Conservation (phyloP, 352 stramenopile species). For the Phytopythium boreale region DNA sequence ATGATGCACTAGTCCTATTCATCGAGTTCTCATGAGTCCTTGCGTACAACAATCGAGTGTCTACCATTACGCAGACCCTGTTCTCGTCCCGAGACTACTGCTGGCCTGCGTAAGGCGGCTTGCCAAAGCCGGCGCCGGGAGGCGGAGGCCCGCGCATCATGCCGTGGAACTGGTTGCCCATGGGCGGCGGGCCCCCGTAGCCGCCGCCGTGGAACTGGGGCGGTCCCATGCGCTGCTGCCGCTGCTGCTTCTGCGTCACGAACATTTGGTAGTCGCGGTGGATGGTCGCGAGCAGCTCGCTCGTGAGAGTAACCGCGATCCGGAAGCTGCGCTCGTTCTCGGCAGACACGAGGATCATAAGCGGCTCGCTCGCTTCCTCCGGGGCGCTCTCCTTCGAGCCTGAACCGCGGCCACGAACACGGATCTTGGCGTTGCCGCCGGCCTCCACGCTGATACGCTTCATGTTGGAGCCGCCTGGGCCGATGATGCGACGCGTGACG, state of each 20-base stretch:
- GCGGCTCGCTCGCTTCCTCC: conserved; percentile 72
- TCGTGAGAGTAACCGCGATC: conserved; percentile 66
- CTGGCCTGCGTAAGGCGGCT: background rate
- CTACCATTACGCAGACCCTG: background rate
- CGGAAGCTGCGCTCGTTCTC: conserved; percentile 85
- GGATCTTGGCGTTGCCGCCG: conserved; percentile 78
- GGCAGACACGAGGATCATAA: conserved; percentile 82
- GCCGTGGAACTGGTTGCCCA: background rate
- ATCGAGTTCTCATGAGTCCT: background rate
- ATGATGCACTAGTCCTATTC: conserved; percentile 3
- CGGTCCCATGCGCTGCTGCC: conserved; percentile 20
- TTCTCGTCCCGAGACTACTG: background rate
- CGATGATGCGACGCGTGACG: conserved; percentile 82
- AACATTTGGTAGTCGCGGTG: conserved; percentile 80
- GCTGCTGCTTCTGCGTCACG: conserved; percentile 33
- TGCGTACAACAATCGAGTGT: background rate
- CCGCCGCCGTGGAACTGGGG: conserved; percentile 15
- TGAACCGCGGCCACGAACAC: conserved; percentile 77
- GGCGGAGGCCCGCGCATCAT: conserved; percentile 25
- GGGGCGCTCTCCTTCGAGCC: conserved; percentile 68
- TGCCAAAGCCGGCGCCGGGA: background rate
- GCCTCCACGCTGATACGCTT: conserved; percentile 86
- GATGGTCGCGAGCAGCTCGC: conserved; percentile 64
- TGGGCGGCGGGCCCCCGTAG: background rate
- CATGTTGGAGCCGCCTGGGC: conserved; percentile 75